phyloP scores from a whole-genome alignment of 2,329 filamentous ascomycete species.

The Phoma herbarum region DNA sequence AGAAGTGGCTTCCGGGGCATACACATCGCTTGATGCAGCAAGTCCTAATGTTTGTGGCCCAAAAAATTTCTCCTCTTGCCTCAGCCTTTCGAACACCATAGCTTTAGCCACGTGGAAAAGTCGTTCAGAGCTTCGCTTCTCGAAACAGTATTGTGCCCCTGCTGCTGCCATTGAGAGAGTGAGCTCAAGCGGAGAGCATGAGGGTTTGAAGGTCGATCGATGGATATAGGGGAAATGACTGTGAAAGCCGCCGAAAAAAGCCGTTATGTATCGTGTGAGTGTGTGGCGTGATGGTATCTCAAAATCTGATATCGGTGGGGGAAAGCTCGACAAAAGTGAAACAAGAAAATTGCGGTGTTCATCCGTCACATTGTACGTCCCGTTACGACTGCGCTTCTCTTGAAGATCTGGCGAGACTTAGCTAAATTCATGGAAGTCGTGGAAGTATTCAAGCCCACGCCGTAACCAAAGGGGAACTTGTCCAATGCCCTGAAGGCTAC shows the following conservation, averaged over 20 bases:
- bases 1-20: conserved; percentile 18
- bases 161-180: conserved; percentile 46
- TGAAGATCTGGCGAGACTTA: conserved; percentile 21
- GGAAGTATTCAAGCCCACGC: background rate
- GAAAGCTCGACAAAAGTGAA: conserved; percentile 31
- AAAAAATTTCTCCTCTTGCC: conserved; percentile 37
- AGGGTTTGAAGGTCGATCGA: conserved; percentile 43
- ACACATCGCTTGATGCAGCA: conserved; percentile 26
- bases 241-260: conserved; percentile 45
- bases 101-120: conserved; percentile 43
- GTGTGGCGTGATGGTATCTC: conserved; percentile 43
- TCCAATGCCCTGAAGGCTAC: background rate
- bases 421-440: background rate
- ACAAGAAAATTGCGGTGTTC: conserved; percentile 37
- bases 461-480: background rate
- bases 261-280: conserved; percentile 43
- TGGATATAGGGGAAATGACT: conserved; percentile 49
- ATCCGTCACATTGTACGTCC: conserved; percentile 40
- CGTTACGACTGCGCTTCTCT: conserved; percentile 29
- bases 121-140: conserved; percentile 39
- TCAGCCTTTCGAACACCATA: conserved; percentile 40
- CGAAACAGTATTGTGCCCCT: conserved; percentile 48
- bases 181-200: conserved; percentile 42
- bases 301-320: conserved; percentile 35
- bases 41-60: conserved; percentile 36